Conservation (phyloP, 225 moss, liverwort and hornwort genomes). For the Straminergon stramineum region DNA sequence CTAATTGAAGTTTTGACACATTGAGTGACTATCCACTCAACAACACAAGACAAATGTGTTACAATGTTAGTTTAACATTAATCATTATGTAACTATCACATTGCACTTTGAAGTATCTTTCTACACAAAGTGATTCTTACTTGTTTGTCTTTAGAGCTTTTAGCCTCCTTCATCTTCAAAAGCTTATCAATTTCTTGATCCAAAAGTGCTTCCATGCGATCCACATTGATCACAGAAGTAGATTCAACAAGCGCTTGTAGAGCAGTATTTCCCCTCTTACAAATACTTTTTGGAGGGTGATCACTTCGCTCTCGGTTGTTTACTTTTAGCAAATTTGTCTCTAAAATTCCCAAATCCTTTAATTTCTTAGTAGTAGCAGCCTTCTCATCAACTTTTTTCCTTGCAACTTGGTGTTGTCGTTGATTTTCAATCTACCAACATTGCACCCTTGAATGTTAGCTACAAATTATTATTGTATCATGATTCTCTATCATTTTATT, state of each 20-base stretch:
- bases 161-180: conserved; percentile 65
- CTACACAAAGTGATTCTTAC: not conserved
- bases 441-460: not conserved
- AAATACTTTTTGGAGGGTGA: conserved; percentile 24
- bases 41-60: not conserved
- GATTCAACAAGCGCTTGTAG: not conserved
- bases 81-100: not conserved
- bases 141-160: conserved; percentile 61
- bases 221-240: conserved; percentile 16
- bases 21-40: not conserved
- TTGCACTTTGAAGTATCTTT: not conserved
- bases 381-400: conserved; percentile 51
- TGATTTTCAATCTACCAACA: conserved; percentile 63
- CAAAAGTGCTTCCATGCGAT: conserved; percentile 49
- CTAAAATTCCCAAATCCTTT: conserved; percentile 48
- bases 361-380: conserved; percentile 49
- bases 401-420: conserved; percentile 46
- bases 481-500: not conserved
- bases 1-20: not conserved
- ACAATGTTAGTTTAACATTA: too few species aligned
- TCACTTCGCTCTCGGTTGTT: conserved; percentile 50
- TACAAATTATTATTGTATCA: not conserved
- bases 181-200: conserved; percentile 81
- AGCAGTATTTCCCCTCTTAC: conserved; percentile 25
- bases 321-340: conserved; percentile 31